Base-by-base conservation (phyloP, 2,329 filamentous ascomycete species). In the Aureobasidium leucospermi region DNA sequence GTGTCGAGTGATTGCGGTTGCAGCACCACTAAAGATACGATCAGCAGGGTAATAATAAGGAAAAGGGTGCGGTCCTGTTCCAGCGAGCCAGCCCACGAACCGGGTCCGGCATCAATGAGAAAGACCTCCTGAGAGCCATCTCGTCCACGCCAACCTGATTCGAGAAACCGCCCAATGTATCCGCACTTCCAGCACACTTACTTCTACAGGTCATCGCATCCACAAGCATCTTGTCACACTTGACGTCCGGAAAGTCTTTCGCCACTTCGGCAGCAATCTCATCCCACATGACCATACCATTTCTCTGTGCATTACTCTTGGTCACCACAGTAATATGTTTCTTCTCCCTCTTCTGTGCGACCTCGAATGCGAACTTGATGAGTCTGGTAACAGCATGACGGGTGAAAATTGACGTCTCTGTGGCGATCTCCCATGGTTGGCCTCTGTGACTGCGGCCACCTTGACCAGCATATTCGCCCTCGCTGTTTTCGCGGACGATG, bases 281-380 rank as follows among this genome's bases (percentile, higher is more conserved):
- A 65, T 87, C 84, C 85, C 84, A 87, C 60, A 87, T 77, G 0
- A 87, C 84, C 83, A 87, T 85, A 0, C 84, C 84, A 58, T 86
- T 85, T 0, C 84, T 75, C 70, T 85, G 83, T 0, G 84, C 83
- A 67, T 87, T 87, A 46, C 80, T 84, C 73, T 87, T 87, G 0
- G 83, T 85, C 3, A 86, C 84, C 1, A 86, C 79, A 0, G 84
- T 86, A 36, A 87, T 66, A 10, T 79, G 73, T 71, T 84, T 85
- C 42, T 80, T 75, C 0, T 81, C 80, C 3, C 84, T 73, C 64
- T 75, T 78, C 62, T 76, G 78, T 0, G 84, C 84, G 4, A 77
- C 79, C 68, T 86, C 81, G 63, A 86, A 87, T 0, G 84, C 83
- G 60, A 86, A 86, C 1, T 83, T 78, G 65, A 87, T 81, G 11